Evolutionary conservation across 2,329 filamentous ascomycete genomes (phyloP).

Genomic region (Mycogone perniciosa): DNA sequence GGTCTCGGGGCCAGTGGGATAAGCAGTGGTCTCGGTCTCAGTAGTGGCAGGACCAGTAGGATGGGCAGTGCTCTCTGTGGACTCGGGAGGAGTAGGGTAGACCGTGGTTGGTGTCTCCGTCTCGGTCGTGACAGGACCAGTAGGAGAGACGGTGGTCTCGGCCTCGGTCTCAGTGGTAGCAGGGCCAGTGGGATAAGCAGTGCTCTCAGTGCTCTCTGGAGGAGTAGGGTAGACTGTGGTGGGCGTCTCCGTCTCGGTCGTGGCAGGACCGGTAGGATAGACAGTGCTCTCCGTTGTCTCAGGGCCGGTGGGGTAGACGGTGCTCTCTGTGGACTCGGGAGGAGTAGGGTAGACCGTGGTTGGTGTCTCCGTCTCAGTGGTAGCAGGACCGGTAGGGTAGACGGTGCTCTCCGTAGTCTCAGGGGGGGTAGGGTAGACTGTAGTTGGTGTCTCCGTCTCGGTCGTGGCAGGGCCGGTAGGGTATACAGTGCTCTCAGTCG

Average conservation of each 20-base stretch:
- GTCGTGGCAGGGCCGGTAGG: background rate
- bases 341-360: no score
- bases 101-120: background rate
- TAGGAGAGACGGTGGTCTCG: conserved; percentile 4
- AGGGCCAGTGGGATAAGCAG: background rate
- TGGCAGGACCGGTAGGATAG: background rate
- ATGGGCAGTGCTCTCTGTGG: background rate
- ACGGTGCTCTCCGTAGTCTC: conserved; percentile 4
- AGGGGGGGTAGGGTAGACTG: background rate
- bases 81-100: background rate
- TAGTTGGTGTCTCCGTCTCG: background rate
- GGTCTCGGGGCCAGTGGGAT: conserved; percentile 4
- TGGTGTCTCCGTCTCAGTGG: background rate
- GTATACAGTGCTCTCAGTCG: background rate
- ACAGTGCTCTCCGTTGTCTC: conserved; percentile 7
- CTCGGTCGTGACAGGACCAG: background rate
- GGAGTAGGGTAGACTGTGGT: conserved; percentile 1
- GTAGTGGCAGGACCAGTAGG: background rate
- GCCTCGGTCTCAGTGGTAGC: conserved; percentile 8
- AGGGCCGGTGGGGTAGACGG: background rate
- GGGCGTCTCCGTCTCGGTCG: background rate
- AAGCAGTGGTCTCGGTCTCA: conserved; percentile 1
- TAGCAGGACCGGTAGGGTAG: background rate
- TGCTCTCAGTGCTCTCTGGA: conserved; percentile 8
- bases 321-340: no score